Percentiles rank a stretch among this genome's conserved stretches.
Evolutionary conservation across 805 yeast genomes (phyloP).

Genomic region (Candida germanica): DNA sequence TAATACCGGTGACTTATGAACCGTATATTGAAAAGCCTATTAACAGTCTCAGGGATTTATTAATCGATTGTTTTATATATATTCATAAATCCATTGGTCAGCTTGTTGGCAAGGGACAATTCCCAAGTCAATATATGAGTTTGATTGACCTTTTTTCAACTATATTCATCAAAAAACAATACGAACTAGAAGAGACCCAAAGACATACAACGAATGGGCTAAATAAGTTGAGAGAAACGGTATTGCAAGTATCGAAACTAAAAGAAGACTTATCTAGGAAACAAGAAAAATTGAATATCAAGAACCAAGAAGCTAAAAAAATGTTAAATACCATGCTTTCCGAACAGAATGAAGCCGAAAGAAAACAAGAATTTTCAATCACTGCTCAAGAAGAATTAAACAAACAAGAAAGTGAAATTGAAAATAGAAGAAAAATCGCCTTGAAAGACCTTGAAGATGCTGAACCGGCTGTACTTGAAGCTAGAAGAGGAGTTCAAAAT

Average conservation of each 20-base stretch:
- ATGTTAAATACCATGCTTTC: slow-evolving; percentile 73
- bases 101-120: not conserved
- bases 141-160: slow-evolving; percentile 29
- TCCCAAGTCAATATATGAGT: slow-evolving; percentile 10
- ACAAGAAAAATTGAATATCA: slow-evolving; percentile 44
- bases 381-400: slow-evolving; percentile 69
- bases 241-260: slow-evolving; percentile 63
- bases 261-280: slow-evolving; percentile 53
- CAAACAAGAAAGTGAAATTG: slow-evolving; percentile 61
- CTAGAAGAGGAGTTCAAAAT: slow-evolving; percentile 85
- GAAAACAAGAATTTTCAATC: slow-evolving; percentile 81
- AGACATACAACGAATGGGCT: slow-evolving; percentile 72
- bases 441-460: slow-evolving; percentile 65
- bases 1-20: slow-evolving; percentile 25
- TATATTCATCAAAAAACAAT: slow-evolving; percentile 42
- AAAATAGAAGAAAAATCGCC: slow-evolving; percentile 51
- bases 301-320: slow-evolving; percentile 65
- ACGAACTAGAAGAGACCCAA: slow-evolving; percentile 59
- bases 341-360: slow-evolving; percentile 90
- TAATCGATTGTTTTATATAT: slow-evolving; percentile 45
- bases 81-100: slow-evolving; percentile 36
- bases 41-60: slow-evolving; percentile 37
- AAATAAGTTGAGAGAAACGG: slow-evolving; percentile 73
- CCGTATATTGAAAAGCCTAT: slow-evolving; percentile 1
- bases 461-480: slow-evolving; percentile 82